phyloP scores from a whole-genome alignment of 306 rosid genomes.

The Sicyos edulis region DNA sequence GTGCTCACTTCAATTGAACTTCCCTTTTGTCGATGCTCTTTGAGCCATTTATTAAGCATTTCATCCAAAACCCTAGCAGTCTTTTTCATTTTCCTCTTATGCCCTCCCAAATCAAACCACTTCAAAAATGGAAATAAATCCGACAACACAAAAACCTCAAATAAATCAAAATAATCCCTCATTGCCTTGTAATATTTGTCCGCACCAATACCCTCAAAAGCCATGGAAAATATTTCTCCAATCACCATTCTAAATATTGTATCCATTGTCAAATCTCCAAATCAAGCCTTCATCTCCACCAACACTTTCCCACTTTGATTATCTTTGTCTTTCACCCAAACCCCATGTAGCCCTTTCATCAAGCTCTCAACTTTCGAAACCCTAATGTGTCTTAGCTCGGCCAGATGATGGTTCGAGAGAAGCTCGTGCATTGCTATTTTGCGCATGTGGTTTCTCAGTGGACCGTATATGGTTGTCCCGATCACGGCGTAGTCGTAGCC shows the following conservation, averaged over 20 bases:
- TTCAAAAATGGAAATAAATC: slow-evolving; percentile 47
- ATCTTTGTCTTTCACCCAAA: slow-evolving; percentile 7
- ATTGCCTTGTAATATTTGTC: slow-evolving; percentile 39
- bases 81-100: slow-evolving; percentile 28
- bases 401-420: slow-evolving; percentile 23
- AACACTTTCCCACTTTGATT: slow-evolving; percentile 21
- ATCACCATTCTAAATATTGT: slow-evolving; percentile 55
- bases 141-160: slow-evolving; percentile 41
- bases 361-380: slow-evolving; percentile 18
- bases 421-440: slow-evolving; percentile 21
- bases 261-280: slow-evolving; percentile 40
- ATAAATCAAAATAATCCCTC: slow-evolving; percentile 37
- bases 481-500: slow-evolving; percentile 28
- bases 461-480: slow-evolving; percentile 19
- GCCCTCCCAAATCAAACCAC: slow-evolving; percentile 51
- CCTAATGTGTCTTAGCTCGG: background rate
- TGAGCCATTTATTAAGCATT: slow-evolving; percentile 44
- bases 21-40: slow-evolving; percentile 38
- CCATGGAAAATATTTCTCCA: slow-evolving; percentile 33
- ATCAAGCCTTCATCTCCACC: slow-evolving; percentile 33
- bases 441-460: slow-evolving; percentile 31
- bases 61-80: slow-evolving; percentile 47
- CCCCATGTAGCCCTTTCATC: background rate
- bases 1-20: background rate
- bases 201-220: slow-evolving; percentile 20